Evolutionary conservation across 2,329 filamentous ascomycete species (phyloP).

Genomic region (Conoideocrella luteorostrata): DNA sequence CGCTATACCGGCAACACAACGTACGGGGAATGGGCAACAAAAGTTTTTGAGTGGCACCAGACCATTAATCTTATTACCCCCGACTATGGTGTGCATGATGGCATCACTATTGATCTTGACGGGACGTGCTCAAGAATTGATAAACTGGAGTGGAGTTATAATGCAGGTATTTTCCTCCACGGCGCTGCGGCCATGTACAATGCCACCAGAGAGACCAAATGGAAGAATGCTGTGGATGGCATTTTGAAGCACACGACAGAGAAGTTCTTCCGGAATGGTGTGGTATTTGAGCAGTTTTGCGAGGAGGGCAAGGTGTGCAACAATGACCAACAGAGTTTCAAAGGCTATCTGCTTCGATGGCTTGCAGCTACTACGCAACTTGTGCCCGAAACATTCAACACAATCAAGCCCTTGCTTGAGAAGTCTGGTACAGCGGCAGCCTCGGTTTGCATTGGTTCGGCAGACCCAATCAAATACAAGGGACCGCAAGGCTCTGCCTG

Average conservation of each 20-base stretch:
- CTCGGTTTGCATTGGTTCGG: slow-evolving; percentile 40
- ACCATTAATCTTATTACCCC: slow-evolving; percentile 48
- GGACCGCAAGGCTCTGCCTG: slow-evolving; percentile 56
- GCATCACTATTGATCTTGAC: slow-evolving; percentile 29
- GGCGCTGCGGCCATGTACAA: slow-evolving; percentile 58
- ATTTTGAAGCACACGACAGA: slow-evolving; percentile 44
- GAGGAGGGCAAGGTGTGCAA: slow-evolving; percentile 57
- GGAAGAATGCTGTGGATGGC: slow-evolving; percentile 53
- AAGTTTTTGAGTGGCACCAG: slow-evolving; percentile 60
- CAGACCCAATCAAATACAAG: slow-evolving; percentile 34
- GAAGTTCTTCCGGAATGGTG: slow-evolving; percentile 46
- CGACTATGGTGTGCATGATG: slow-evolving; percentile 50
- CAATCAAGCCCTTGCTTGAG: slow-evolving; percentile 45
- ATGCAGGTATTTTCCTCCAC: slow-evolving; percentile 59
- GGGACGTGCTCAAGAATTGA: slow-evolving; percentile 47
- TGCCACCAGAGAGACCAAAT: slow-evolving; percentile 44
- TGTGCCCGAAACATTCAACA: slow-evolving; percentile 44
- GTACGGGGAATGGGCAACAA: slow-evolving; percentile 70
- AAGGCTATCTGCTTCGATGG: slow-evolving; percentile 68
- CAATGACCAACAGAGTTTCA: slow-evolving; percentile 68
- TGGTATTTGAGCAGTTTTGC: slow-evolving; percentile 63
- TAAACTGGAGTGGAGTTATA: slow-evolving; percentile 62
- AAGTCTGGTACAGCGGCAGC: slow-evolving; percentile 48
- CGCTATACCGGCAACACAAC: slow-evolving; percentile 74
- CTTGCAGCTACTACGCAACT: slow-evolving; percentile 49